Base-by-base conservation (phyloP, 169 alveolate genomes). In the Cryptosporidium xiaoi region DNA sequence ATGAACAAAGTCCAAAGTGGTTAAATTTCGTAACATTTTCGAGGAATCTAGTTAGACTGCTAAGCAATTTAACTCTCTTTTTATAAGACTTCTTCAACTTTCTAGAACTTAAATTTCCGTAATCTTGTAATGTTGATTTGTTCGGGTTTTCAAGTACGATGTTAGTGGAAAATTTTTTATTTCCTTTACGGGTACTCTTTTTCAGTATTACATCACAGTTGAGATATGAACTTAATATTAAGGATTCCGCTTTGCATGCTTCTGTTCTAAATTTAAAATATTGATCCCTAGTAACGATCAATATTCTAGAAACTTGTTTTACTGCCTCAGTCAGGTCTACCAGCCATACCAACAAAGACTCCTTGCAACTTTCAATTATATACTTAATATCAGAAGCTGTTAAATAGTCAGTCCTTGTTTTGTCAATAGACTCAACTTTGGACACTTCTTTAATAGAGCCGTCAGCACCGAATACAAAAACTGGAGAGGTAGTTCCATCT, bases 1-100 rank as follows among this genome's bases (percentile, higher is more conserved):
- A 18, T 6, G 51, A 24, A 36, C 82, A 65, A 24, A 65, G 20
- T 7, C 15, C 8, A 31, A 65, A 34, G 20, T 65, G 82, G 82
- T 65, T n/a, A 44, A 31, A 65, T 33, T 20, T 65, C 3, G 0
- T 34, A 18, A 34, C 82, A 31, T 33, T 8, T 7, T 36, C 48
- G 7, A 44, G 18, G 56, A 65, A 65, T 5, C 12, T 6, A 18
- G 10, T 53, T 8, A 65, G 8, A 5, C 13, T 18, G 31, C 27
- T 65, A 15, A 36, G 6, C 20, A 65, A 44, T 65, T 36, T 16
- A 8, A 34, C 13, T n/a, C 82, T 65, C 33, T 33, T 36, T 16
- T 31, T 65, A 31, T 34, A 64, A n/a, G 31, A 6, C 12, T 65
- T 65, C 56, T 31, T 65, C 27, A 65, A 29, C 20, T 27, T 15